phyloP scores from a whole-genome alignment of 176 grass and related monocot species.

The Panicum miliaceum region DNA sequence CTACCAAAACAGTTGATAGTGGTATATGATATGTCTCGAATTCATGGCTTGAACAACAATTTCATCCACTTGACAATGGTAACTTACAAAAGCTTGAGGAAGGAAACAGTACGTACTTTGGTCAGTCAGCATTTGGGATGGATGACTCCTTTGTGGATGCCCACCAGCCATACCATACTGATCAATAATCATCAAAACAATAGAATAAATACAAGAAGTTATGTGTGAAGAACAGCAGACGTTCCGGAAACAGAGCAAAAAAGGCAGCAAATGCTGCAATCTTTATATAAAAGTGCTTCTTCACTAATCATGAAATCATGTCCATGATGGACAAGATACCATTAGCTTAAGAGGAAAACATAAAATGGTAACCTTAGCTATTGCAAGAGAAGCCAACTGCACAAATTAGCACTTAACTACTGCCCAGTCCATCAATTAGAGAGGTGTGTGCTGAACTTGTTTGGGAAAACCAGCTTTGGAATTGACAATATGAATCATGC shows the following conservation, averaged over 20 bases:
- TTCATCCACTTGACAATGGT: constrained; percentile 3
- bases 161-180: constrained; percentile 73
- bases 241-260: not conserved
- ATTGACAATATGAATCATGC: not conserved
- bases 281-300: not conserved
- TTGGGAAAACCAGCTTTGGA: not conserved
- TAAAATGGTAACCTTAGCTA: not conserved
- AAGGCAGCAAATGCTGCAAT: not conserved
- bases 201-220: constrained; percentile 36
- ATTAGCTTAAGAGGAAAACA: not conserved
- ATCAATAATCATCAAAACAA: constrained; percentile 45
- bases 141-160: constrained; percentile 84
- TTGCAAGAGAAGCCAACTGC: not conserved
- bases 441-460: not conserved
- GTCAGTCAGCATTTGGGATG: constrained; percentile 81
- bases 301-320: not conserved
- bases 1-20: constrained; percentile 11
- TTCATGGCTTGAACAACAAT: not conserved
- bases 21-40: not conserved
- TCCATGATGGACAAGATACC: not conserved
- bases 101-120: constrained; percentile 66
- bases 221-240: not conserved
- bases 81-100: constrained; percentile 1
- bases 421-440: not conserved
- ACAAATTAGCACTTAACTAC: not conserved